Conservation (phyloP, 805 yeast species). For the Yarrowia sp. region DNA sequence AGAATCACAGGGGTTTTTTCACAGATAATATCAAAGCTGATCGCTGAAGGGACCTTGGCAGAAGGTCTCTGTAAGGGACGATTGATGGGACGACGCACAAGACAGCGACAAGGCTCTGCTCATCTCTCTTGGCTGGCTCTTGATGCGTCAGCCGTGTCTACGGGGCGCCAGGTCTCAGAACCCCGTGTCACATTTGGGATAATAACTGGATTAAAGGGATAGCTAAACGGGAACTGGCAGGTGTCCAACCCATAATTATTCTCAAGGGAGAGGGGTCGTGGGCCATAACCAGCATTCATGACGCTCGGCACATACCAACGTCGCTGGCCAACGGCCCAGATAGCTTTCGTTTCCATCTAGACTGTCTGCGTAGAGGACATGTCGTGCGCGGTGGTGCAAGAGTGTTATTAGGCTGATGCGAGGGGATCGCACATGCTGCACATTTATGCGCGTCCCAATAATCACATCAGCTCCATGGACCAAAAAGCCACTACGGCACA, state of each 20-base stretch:
- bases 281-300: neutral
- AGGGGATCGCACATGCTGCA: slow-evolving; percentile 15
- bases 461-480: slow-evolving; percentile 6
- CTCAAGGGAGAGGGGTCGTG: neutral
- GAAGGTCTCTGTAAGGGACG: slow-evolving; percentile 1
- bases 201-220: slow-evolving; percentile 11
- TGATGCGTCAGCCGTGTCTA: slow-evolving; percentile 5
- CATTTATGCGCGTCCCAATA: slow-evolving; percentile 9
- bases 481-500: neutral
- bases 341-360: neutral
- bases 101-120: neutral
- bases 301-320: neutral
- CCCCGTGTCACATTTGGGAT: neutral
- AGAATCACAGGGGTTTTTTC: neutral
- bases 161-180: neutral
- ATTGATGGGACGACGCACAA: neutral
- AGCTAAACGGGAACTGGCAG: slow-evolving; percentile 6
- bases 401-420: neutral
- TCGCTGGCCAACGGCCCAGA: neutral
- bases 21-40: neutral
- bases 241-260: neutral
- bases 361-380: neutral
- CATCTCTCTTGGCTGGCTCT: neutral
- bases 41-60: neutral
- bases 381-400: neutral